Evolutionary conservation across 1,284 basidiomycete genomes (phyloP), one percentile per base, ranked within the genome.

Genomic region (Boletellus deceptivus): DNA sequence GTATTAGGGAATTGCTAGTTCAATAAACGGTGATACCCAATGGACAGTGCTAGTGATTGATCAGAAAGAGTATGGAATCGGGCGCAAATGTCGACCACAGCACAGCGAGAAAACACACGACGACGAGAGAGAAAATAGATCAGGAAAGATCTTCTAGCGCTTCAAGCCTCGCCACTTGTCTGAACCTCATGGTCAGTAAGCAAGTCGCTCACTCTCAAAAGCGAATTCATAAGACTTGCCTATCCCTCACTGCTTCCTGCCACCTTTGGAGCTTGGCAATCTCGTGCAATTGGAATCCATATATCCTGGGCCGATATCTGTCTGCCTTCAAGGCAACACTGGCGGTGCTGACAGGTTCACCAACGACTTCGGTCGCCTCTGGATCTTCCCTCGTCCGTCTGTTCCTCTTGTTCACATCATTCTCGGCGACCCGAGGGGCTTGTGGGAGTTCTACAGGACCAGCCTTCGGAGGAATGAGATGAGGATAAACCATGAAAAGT

Each of bases 201-300:
- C 11, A 6, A 17, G 22, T 20, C 25, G n/a, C 27, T 24, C 16
- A 2, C 16, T 35, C 29, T 31, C 9, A 5, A 25, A 25, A 29
- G n/a, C 14, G 8, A 9, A 10, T 3, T 24, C 17, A 13, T n/a
- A 47, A 29, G n/a, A 66, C 83, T 63, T 59, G 88, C 91, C 81
- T 80, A 70, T 96, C 92, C 53, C 93, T 74, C 29, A 87, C 80
- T 8, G 90, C 92, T 70, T 92, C 90, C 69, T 96, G 91, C 94
- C 95, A 98, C 64, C 93, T 76, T 66, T 91, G 87, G 59, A 95
- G 71, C 70, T 89, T 93, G n/a, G 94, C 93, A 59, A 85, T 85
- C 75, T 97, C 94, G 65, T 96, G 83, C 33, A 96, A 77, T 70
- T 92, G 90, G 78, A 98, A 98, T 0, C 94, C 94, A 70, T 97